These are phyloP conservation scores for Stephanodiscus minutulus DNA, from an alignment of 108 stramenopile species.

Conservation along the genomic window DNA sequence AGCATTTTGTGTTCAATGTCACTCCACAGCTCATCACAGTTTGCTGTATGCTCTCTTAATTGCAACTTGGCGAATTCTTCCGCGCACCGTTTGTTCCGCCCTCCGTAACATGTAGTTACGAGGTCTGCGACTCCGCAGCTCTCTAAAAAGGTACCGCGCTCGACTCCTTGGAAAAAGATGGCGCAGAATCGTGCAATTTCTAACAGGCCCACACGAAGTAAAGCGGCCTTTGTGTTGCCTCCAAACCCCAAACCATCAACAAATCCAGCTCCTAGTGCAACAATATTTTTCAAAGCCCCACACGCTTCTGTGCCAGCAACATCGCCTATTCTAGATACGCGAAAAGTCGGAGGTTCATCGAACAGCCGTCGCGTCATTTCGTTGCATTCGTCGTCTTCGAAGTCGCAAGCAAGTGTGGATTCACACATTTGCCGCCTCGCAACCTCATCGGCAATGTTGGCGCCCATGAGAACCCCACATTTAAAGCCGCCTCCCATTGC, in stretches of 20 bases:
- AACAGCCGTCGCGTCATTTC: slow-evolving; percentile 79
- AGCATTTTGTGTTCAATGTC: slow-evolving; percentile 83
- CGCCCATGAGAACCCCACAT: slow-evolving; percentile 97
- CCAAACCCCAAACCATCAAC: slow-evolving; percentile 91
- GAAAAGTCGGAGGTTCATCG: slow-evolving; percentile 81
- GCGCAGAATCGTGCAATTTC: slow-evolving; percentile 94
- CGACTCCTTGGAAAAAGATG: slow-evolving; percentile 79
- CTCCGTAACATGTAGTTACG: slow-evolving; percentile 97
- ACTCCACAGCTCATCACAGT: slow-evolving; percentile 62
- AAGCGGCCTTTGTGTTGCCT: slow-evolving; percentile 96
- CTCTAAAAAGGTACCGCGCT: slow-evolving; percentile 85
- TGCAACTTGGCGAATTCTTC: slow-evolving; percentile 82
- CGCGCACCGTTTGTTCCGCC: slow-evolving; percentile 94
- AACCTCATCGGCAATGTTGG: slow-evolving; percentile 96
- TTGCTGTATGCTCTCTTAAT: slow-evolving; percentile 31
- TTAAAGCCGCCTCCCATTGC: slow-evolving; percentile 70
- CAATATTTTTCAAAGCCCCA: slow-evolving; percentile 97
- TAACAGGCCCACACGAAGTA: slow-evolving; percentile 81
- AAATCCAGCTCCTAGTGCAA: slow-evolving; percentile 96
- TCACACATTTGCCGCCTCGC: slow-evolving; percentile 94
- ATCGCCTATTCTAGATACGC: slow-evolving; percentile 85
- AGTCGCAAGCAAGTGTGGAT: slow-evolving; percentile 90
- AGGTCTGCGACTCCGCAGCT: slow-evolving; percentile 97
- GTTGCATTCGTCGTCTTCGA: slow-evolving; percentile 62
- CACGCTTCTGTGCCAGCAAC: slow-evolving; percentile 93